Conservation (phyloP, 1,284 basidiomycete genomes). For the Chondrostereum purpureum region DNA sequence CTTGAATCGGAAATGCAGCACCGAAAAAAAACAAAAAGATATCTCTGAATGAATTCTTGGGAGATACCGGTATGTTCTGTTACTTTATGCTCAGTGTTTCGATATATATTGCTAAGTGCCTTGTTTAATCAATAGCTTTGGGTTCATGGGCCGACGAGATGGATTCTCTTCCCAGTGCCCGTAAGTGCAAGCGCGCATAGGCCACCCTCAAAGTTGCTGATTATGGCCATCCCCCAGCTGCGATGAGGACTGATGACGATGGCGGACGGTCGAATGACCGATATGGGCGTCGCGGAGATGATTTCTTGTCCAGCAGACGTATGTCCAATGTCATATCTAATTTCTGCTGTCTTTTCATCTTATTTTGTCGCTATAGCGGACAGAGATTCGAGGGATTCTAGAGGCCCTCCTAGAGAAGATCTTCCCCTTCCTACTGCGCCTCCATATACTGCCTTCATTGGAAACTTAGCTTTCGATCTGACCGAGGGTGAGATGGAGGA, state of each 20-base stretch:
- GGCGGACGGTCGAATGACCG: conserved; percentile 32
- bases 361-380: conserved; percentile 41
- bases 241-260: conserved; percentile 56
- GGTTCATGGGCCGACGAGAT: conserved; percentile 98
- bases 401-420: conserved; percentile 76
- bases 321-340: conserved; percentile 26
- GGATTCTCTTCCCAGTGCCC: conserved; percentile 83
- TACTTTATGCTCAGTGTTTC: no score
- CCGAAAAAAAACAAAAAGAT: conserved; percentile 90
- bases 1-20: conserved; percentile 42
- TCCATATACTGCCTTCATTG: conserved; percentile 94
- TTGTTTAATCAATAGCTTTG: conserved; percentile 41
- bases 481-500: conserved; percentile 77
- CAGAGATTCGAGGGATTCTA: conserved; percentile 34
- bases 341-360: conserved; percentile 7
- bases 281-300: conserved; percentile 49
- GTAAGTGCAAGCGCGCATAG: conserved; percentile 48
- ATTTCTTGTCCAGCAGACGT: conserved; percentile 58
- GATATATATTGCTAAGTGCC: conserved; percentile 7
- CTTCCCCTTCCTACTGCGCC: conserved; percentile 91
- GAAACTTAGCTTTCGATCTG: conserved; percentile 93
- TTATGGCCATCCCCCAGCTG: conserved; percentile 36
- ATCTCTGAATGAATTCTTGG: conserved; percentile 84
- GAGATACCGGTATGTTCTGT: conserved; percentile 63
- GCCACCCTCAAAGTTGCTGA: conserved; percentile 9